Evolutionary conservation across 768 basidiomycete species (phyloP), one percentile per base, ranked within the genome.

Genomic region (Mycena floridula): DNA sequence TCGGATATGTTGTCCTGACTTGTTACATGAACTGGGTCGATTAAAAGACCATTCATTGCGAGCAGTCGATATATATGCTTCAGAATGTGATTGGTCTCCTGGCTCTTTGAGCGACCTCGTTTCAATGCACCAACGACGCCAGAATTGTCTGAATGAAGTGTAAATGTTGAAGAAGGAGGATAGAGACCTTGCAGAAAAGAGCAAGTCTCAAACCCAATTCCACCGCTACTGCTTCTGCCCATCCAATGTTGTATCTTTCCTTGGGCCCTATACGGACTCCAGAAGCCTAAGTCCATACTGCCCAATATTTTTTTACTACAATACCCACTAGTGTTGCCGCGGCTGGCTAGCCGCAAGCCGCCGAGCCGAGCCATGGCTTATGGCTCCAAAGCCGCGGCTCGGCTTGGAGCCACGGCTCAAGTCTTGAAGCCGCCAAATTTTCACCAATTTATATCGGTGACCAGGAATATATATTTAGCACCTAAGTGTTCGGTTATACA

Each of bases 211-310:
- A 41, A 1, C 61, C 64, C 0, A 70, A 48, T 45, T 70, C 62
- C 16, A 70, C 52, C 6, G 61, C 66, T 0, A 65, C 56, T 3
- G 62, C 60, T 43, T 70, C 67, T 21, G 68, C 68, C 68, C 68
- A 69, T 0, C 60, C 63, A 28, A 69, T 69, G 50, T 66, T 58
- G 58, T 35, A 53, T 0, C 37, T 15, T n/a, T 42, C 20, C 0
- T 42, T n/a, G 1, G 61, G 64, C 0, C 65, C 63, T 2, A 64
- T 60, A 0, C 13, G 9, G 16, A 63, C 48, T 0, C 59, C 62
- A 7, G 49, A 45, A 0, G 59, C 55, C 53, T 53, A 65, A 0
- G 15, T 6, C 65, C 64, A 68, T 0, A 52, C 59, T 3, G 44
- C 62, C 64, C 63, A 70, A 18, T 28, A 43, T 1, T 9, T 20